Percentiles rank a stretch among this genome's conserved stretches.
Conservation (phyloP, 192 early-diverging fungal genomes). For the Backusella sp. region DNA sequence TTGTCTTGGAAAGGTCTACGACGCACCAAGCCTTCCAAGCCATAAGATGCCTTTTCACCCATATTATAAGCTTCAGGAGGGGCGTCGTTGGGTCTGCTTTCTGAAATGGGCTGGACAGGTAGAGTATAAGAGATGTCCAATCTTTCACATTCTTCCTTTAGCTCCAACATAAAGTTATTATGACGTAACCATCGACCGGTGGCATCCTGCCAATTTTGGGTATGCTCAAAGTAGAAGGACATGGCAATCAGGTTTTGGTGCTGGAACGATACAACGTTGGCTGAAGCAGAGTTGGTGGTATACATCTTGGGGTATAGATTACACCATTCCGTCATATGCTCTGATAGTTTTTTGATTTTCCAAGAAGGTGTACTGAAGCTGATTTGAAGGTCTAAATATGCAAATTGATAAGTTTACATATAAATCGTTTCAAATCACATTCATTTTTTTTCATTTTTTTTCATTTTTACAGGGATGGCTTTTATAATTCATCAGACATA, state of each 20-base stretch:
- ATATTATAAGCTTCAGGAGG: slow-evolving; percentile 18
- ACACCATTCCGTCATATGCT: slow-evolving; percentile 62
- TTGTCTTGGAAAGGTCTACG: neutral
- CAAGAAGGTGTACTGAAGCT: slow-evolving; percentile 70
- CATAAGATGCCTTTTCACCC: neutral
- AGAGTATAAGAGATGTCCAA: slow-evolving; percentile 57
- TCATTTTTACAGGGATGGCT: neutral
- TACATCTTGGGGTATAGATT: slow-evolving; percentile 51
- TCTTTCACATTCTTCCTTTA: slow-evolving; percentile 60
- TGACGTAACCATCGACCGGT: slow-evolving; percentile 56
- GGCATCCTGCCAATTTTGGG: slow-evolving; percentile 79
- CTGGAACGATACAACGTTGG: slow-evolving; percentile 61
- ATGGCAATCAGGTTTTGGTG: slow-evolving; percentile 60
- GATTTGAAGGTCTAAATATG: slow-evolving; percentile 50
- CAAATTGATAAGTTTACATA: neutral
- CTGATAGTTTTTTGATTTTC: slow-evolving; percentile 63
- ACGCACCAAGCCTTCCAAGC: slow-evolving; percentile 1
- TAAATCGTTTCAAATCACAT: neutral
- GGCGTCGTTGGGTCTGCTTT: slow-evolving; percentile 6
- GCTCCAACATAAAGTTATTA: slow-evolving; percentile 64
- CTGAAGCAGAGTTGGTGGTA: slow-evolving; percentile 48
- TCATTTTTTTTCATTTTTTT: neutral
- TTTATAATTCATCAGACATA: slow-evolving; percentile 20
- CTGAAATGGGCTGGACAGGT: slow-evolving; percentile 21
- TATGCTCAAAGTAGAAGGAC: slow-evolving; percentile 70